Base-by-base conservation (phyloP, 495 filamentous ascomycete species). In the Trichoderma virens region DNA sequence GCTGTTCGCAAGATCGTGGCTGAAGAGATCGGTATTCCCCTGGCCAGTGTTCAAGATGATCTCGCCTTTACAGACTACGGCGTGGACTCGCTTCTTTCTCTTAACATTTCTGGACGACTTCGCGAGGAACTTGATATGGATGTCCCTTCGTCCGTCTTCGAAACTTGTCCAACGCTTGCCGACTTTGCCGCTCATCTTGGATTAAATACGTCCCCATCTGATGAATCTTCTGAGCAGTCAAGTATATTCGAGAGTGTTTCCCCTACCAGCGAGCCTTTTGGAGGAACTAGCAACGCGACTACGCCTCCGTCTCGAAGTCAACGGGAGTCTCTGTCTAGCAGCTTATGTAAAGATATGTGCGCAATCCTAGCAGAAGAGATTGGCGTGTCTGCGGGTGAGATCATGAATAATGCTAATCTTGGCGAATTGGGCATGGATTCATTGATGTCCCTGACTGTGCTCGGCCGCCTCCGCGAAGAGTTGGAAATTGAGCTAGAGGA, bases 11-110 rank as follows among this genome's bases (percentile, higher is more conserved):
- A 79, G 7, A 85, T 91, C 34, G 75, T 91, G 41, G 85, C 87
- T 28, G 81, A 82, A 65, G 88, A 91, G 69, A 80, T 87, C 54
- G 87, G 87, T 59, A 78, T 89, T 62, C 80, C 79, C 35, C 73
- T 83, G 20, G 79, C 82, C 32, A 88, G 91, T 66, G 77, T 91
- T 14, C 76, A 72, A 0, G 80, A 85, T 59, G 78, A 78, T 66
- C 81, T 80, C 30, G 76, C 75, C 62, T 83, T 86, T 64, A 69
- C 78, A 23, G 82, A 85, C 64, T 72, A 85, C 9, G 85, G 85
- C 34, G 79, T 86, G n/a, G 85, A 88, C 67, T 86, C 83, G 0
- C 75, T 88, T 43, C 80, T 87, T 76, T 77, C 79, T 25, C 71
- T 88, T 39, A 81, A 76, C 2, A 80, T 87, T 51, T 74, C 72